Conservation (phyloP, 2,329 filamentous ascomycete species). For the Diaporthe ampelina region DNA sequence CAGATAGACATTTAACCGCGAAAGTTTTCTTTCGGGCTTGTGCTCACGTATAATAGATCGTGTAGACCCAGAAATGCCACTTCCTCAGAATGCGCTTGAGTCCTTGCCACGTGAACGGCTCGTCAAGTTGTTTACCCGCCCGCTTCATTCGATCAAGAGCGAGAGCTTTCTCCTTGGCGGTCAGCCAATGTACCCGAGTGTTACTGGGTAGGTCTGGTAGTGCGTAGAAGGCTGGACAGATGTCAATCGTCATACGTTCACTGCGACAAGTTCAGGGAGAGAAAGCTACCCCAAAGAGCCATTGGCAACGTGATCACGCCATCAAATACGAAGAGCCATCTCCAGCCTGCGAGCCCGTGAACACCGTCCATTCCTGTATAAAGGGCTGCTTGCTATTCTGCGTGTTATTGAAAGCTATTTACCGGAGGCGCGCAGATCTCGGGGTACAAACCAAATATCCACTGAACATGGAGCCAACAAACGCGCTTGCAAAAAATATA, state of each 20-base stretch:
- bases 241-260: not conserved
- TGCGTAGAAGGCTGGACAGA: constrained; percentile 40
- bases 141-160: constrained; percentile 46
- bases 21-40: too few relatives aligned
- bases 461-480: constrained; percentile 40
- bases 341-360: constrained; percentile 45
- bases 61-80: constrained; percentile 52
- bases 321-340: constrained; percentile 49
- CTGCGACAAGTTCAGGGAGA: fast-evolving
- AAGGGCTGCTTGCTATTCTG: constrained; percentile 44
- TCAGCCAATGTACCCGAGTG: constrained; percentile 47
- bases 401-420: not conserved
- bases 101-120: constrained; percentile 42
- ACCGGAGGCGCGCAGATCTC: too few relatives aligned
- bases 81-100: constrained; percentile 48
- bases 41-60: constrained; percentile 47
- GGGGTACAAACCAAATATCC: constrained; percentile 36
- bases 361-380: constrained; percentile 47
- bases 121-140: constrained; percentile 45
- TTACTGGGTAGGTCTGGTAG: constrained; percentile 46
- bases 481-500: constrained; percentile 41
- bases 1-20: not conserved
- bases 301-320: constrained; percentile 50
- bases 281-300: constrained; percentile 45
- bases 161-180: constrained; percentile 44